Evolutionary conservation across 306 rosid genomes (phyloP), one percentile per base, ranked within the genome.

Genomic region (Echinosophora koreensis): DNA sequence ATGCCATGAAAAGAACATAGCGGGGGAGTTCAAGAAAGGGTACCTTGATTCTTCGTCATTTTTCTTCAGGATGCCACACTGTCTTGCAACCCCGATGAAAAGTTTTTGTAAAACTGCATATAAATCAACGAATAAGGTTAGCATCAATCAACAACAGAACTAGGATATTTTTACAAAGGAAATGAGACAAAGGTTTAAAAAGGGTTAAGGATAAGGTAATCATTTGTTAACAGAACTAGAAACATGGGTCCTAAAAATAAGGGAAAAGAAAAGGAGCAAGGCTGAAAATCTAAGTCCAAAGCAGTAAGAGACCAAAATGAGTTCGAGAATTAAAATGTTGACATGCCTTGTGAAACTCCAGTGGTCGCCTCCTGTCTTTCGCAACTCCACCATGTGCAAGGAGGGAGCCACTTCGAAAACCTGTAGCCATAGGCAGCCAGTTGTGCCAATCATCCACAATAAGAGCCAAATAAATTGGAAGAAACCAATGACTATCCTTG

Each of bases 341-440:
- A 59, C 91, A 30, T 92, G 60, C 99, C 91, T 91, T 92, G 84
- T 92, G 92, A 88, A 92, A 96, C 86, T 96, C 99, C 4, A 96
- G 87, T 6, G 99, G 85, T 96, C 99, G 9, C 99, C 99, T 1
- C 98, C 93, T 0, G 98, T 92, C 83, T 96, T 96, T 60, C 94
- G 84, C 66, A 96, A 85, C 89, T 92, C 99, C 44, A 85, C 88
- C 88, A 85, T 69, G 80, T 85, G 88, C 65, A 85, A 58, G 34
- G 88, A 85, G 51, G 88, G 88, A 56, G 88, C 88, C 69, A 85
- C 88, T 69, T 85, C 88, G 2, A 85, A 85, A 85, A 85, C 88
- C 88, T 85, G 67, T 37, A 66, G 56, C 67, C 82, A 72, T 28
- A 75, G 57, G 12, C 89, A 54, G 74, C 56, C 27, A 60, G 39